Conservation (phyloP, 176 grass and related monocot species). For the Eremochloa ophiuroides region DNA sequence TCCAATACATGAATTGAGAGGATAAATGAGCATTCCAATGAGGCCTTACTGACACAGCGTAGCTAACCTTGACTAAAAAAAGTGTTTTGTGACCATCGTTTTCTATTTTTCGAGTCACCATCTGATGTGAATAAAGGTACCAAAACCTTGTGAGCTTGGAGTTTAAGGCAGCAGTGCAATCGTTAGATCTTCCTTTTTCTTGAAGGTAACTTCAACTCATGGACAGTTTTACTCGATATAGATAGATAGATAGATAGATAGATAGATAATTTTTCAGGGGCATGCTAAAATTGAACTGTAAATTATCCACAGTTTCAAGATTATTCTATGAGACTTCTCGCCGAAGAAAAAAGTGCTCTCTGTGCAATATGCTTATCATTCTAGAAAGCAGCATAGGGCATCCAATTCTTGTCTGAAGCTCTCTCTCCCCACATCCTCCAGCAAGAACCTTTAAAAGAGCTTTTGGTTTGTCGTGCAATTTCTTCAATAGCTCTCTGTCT, state of each 20-base stretch:
- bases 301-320: background rate
- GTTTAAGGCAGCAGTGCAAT: background rate
- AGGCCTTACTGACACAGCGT: background rate
- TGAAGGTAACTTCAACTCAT: background rate
- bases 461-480: background rate
- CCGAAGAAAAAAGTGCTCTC: background rate
- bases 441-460: constrained; percentile 12
- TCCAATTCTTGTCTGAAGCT: constrained; percentile 17
- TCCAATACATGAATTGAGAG: no score
- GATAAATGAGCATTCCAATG: no score
- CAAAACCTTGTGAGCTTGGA: background rate
- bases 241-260: background rate
- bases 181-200: background rate
- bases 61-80: background rate
- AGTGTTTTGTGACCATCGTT: background rate
- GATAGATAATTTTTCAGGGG: background rate
- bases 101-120: background rate
- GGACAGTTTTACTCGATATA: background rate
- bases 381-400: background rate
- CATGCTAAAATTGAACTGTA: background rate
- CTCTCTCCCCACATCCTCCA: background rate
- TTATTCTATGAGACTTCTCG: background rate
- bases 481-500: background rate
- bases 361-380: constrained; percentile 18
- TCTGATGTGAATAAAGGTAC: background rate